Evolutionary conservation across 371 early-diverging fungal species (phyloP).

Genomic region (Haplosporangium sp.): DNA sequence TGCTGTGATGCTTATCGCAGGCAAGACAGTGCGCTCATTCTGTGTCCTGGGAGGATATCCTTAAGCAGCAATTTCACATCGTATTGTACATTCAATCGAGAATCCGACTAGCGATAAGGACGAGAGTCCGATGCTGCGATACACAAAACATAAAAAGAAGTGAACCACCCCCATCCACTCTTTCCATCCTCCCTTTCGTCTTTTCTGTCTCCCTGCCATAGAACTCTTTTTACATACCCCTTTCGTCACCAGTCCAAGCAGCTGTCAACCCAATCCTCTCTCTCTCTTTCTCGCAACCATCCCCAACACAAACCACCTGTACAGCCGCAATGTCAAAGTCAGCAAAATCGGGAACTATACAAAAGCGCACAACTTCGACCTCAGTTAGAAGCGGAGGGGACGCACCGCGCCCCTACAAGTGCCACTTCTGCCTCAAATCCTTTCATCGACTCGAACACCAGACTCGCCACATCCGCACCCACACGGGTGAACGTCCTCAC

Average conservation of each 20-base stretch:
- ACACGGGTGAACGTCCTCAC: constrained; percentile 93
- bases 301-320: constrained; percentile 5
- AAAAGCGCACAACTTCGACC: constrained; percentile 14
- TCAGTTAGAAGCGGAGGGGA: constrained; percentile 43
- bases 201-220: neutral
- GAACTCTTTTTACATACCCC: neutral
- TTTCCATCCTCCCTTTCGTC: constrained; percentile 1
- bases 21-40: neutral
- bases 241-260: constrained; percentile 13
- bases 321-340: neutral
- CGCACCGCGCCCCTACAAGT: constrained; percentile 72
- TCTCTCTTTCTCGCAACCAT: constrained; percentile 11
- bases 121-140: constrained; percentile 1
- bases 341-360: constrained; percentile 13
- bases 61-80: neutral
- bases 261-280: constrained; percentile 20
- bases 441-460: constrained; percentile 83
- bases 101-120: constrained; percentile 11
- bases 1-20: neutral
- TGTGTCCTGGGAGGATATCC: neutral
- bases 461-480: constrained; percentile 90
- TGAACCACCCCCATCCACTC: neutral
- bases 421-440: constrained; percentile 70
- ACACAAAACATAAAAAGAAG: neutral
- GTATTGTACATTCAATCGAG: constrained; percentile 19